These are phyloP conservation scores for Mycena sanguinolenta DNA, from an alignment of 768 basidiomycete species.

Conservation along the genomic window DNA sequence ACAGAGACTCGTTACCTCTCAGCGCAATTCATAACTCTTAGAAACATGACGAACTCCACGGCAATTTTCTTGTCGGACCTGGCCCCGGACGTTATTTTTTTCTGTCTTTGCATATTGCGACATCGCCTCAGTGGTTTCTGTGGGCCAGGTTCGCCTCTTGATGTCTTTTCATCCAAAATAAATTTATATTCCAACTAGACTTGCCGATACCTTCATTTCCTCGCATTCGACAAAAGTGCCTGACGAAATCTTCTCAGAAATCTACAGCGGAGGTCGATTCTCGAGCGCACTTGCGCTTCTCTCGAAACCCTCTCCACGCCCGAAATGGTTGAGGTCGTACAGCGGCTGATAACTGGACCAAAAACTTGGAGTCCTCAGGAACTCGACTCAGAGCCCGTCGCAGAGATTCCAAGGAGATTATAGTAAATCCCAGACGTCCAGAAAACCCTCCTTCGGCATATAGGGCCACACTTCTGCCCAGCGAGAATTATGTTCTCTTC, in stretches of 20 bases:
- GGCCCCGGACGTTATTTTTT: not conserved
- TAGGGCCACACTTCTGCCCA: conserved; percentile 12
- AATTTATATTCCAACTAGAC: not conserved
- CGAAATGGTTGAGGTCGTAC: conserved; percentile 4
- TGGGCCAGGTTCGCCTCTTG: not conserved
- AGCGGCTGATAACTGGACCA: not conserved
- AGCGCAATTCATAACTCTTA: no score
- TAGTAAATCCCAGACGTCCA: not conserved
- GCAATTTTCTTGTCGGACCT: not conserved
- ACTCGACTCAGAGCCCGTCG: not conserved
- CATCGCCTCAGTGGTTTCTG: not conserved
- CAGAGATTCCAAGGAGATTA: not conserved
- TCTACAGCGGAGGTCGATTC: conserved; percentile 6
- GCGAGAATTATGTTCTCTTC: conserved; percentile 23
- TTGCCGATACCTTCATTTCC: conserved; percentile 15
- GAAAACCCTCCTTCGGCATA: not conserved
- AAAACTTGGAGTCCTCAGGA: not conserved
- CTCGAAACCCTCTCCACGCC: not conserved
- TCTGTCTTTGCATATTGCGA: conserved; percentile 9
- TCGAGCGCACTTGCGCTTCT: conserved; percentile 1
- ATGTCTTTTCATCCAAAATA: not conserved
- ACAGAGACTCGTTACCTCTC: no score
- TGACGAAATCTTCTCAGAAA: conserved; percentile 22
- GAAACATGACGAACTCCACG: no score
- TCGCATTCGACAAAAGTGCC: conserved; percentile 23